Evolutionary conservation across 169 alveolate genomes (phyloP).

Genomic region (Eimeria praecox): DNA sequence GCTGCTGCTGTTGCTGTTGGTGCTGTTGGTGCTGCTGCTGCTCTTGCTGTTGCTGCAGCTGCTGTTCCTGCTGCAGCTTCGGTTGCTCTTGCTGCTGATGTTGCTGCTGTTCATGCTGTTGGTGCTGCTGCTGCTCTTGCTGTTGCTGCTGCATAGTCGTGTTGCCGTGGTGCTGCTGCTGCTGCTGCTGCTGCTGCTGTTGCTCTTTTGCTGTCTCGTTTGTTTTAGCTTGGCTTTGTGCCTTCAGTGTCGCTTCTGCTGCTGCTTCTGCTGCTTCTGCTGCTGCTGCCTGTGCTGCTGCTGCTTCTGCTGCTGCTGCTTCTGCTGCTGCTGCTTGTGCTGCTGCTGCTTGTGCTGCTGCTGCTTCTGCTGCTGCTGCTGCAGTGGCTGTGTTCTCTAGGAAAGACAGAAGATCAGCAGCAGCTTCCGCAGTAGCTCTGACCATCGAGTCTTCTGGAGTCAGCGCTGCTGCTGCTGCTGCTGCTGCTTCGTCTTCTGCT

Average conservation of each 20-base stretch:
- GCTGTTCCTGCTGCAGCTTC: slow-evolving; percentile 14
- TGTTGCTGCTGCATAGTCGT: background rate
- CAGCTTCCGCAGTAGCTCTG: slow-evolving; percentile 5
- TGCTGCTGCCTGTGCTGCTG: background rate
- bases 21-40: background rate
- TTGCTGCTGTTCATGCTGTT: no score
- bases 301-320: background rate
- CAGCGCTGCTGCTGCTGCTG: background rate
- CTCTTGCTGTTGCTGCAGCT: background rate
- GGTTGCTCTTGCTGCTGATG: background rate
- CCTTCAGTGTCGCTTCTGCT: background rate
- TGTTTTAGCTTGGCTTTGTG: background rate
- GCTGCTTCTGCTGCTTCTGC: background rate
- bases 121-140: background rate
- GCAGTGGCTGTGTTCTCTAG: background rate
- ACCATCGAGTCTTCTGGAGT: background rate
- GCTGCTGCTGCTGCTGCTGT: background rate
- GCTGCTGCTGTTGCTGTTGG: background rate
- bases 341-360: background rate
- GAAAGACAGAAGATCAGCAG: background rate
- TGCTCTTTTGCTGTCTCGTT: background rate
- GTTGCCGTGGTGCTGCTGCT: background rate
- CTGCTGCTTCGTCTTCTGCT: background rate
- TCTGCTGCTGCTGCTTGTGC: background rate
- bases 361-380: background rate